These are phyloP conservation scores for Chrysoporthe deuterocubensis DNA, from an alignment of 2,329 filamentous ascomycete genomes.

Conservation along the genomic window DNA sequence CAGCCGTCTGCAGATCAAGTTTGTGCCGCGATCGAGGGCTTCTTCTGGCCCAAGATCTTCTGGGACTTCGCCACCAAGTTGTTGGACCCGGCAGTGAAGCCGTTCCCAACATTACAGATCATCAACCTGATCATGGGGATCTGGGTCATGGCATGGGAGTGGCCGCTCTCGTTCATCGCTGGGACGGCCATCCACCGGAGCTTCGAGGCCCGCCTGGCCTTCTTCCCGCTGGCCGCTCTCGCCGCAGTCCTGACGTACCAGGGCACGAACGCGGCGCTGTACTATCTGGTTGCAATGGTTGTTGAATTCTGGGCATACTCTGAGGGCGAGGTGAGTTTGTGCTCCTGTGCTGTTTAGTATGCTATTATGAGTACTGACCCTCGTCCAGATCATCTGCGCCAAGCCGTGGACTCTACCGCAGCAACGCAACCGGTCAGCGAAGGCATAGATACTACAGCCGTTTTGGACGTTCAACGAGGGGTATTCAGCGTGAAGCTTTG, in stretches of 20 bases:
- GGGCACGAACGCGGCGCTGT: slow-evolving; percentile 87
- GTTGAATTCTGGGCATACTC: slow-evolving; percentile 98
- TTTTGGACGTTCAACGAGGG: background rate
- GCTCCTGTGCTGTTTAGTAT: background rate
- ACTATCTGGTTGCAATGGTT: slow-evolving; percentile 83
- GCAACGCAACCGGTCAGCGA: slow-evolving; percentile 41
- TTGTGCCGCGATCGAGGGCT: slow-evolving; percentile 78
- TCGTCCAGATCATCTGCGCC: slow-evolving; percentile 64
- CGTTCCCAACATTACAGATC: slow-evolving; percentile 85
- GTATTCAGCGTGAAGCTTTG: background rate
- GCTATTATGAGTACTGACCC: slow-evolving; percentile 16
- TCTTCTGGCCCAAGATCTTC: slow-evolving; percentile 99
- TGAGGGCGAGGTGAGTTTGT: slow-evolving; percentile 83
- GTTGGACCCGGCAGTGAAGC: slow-evolving; percentile 83
- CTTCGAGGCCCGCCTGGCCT: slow-evolving; percentile 81
- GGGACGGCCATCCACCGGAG: slow-evolving; percentile 81
- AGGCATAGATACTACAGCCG: slow-evolving; percentile 14
- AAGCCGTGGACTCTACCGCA: slow-evolving; percentile 73
- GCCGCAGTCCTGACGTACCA: slow-evolving; percentile 84
- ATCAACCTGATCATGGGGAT: slow-evolving; percentile 86
- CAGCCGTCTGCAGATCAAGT: slow-evolving; percentile 73
- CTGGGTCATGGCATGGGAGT: slow-evolving; percentile 83
- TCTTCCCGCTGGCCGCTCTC: slow-evolving; percentile 79
- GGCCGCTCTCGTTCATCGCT: slow-evolving; percentile 79
- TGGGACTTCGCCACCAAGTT: slow-evolving; percentile 96